A percentile compares a stretch with the other conserved stretches of the same genome.
Conservation (phyloP, 2,329 filamentous ascomycete genomes). For the Paraconiothyrium sp. region DNA sequence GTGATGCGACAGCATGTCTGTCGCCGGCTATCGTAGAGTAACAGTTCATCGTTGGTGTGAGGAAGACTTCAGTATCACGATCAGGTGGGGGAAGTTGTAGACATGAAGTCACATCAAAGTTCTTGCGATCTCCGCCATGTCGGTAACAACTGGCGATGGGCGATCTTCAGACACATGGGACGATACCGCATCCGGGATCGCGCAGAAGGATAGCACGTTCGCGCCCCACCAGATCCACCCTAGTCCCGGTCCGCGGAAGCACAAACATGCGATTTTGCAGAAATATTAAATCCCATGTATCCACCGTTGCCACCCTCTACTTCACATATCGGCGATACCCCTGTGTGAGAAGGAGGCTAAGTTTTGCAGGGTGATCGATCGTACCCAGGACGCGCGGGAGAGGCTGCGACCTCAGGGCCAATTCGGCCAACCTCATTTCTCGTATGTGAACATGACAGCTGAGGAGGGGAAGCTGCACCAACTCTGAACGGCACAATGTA, state of each 20-base stretch:
- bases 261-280: slow-evolving; percentile 5
- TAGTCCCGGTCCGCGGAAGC: background rate
- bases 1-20: too few species aligned
- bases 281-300: slow-evolving; percentile 1
- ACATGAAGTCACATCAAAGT: slow-evolving; percentile 7
- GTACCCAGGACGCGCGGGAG: too few species aligned
- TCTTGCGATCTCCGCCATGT: background rate
- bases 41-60: background rate
- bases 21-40: too few species aligned
- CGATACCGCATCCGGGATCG: slow-evolving; percentile 11
- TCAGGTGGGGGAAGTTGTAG: background rate
- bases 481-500: background rate
- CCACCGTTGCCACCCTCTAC: slow-evolving; percentile 2
- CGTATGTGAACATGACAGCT: background rate
- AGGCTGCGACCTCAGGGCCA: background rate
- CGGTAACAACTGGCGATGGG: background rate
- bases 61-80: background rate
- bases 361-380: slow-evolving; percentile 1
- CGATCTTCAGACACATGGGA: too few species aligned
- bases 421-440: slow-evolving; percentile 3
- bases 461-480: slow-evolving; percentile 1
- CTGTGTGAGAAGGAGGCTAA: background rate
- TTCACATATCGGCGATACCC: background rate
- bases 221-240: background rate
- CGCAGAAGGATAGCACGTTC: background rate